phyloP scores from a whole-genome alignment of 2,329 filamentous ascomycete genomes.

The Paecilomyces formosus region DNA sequence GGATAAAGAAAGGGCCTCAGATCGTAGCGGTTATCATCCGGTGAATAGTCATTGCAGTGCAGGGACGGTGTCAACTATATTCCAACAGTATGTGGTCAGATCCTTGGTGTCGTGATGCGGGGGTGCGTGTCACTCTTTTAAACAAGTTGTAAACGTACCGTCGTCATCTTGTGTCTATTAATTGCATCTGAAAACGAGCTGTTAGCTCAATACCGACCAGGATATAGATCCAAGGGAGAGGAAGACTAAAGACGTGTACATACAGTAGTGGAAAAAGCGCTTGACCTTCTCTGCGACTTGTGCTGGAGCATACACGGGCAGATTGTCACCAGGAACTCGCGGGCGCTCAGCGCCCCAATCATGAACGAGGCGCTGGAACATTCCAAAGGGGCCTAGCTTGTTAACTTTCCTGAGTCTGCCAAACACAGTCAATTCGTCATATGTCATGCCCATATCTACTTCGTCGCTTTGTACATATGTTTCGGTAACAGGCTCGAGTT shows the following conservation, averaged over 20 bases:
- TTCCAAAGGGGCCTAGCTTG: slow-evolving; percentile 47
- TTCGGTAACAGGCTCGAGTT: slow-evolving; percentile 58
- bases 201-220: background rate
- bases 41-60: slow-evolving; percentile 31
- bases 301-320: slow-evolving; percentile 19
- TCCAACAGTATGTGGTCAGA: background rate
- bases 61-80: slow-evolving; percentile 4
- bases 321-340: slow-evolving; percentile 12
- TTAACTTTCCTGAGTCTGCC: slow-evolving; percentile 25
- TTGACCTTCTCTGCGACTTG: slow-evolving; percentile 30
- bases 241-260: background rate
- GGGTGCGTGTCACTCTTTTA: background rate
- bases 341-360: slow-evolving; percentile 33
- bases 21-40: slow-evolving; percentile 51
- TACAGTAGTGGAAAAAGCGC: slow-evolving; percentile 23
- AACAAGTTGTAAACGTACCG: background rate
- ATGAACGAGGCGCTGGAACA: slow-evolving; percentile 44
- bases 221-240: too few relatives aligned
- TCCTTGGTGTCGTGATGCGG: background rate
- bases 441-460: slow-evolving; percentile 42
- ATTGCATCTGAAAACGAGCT: background rate
- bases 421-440: slow-evolving; percentile 46
- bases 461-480: slow-evolving; percentile 38
- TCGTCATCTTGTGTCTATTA: slow-evolving; percentile 9
- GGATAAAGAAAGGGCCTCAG: slow-evolving; percentile 43